phyloP scores from a whole-genome alignment of 2,329 filamentous ascomycete genomes.

The Talaromyces piceae region DNA sequence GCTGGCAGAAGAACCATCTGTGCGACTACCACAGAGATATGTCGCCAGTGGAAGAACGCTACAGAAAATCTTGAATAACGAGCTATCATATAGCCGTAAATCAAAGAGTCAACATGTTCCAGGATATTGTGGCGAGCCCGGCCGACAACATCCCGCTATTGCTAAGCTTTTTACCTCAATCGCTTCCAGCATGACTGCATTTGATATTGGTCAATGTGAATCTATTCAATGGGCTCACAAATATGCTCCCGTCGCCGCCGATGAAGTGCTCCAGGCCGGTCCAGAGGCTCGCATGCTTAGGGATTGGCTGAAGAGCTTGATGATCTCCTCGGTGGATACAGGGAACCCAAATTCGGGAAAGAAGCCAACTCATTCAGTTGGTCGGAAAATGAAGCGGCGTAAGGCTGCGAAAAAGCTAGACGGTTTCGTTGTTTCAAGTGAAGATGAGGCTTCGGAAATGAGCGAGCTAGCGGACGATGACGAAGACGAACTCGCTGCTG shows the following conservation, averaged over 20 bases:
- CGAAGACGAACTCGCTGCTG: conserved; percentile 35
- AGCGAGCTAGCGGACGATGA: conserved; percentile 61
- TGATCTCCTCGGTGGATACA: conserved; percentile 67
- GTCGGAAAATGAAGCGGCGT: conserved; percentile 51
- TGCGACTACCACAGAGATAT: conserved; percentile 24
- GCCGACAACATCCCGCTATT: conserved; percentile 50
- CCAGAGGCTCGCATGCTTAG: conserved; percentile 63
- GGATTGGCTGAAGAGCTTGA: conserved; percentile 72
- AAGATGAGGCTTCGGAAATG: conserved; percentile 64
- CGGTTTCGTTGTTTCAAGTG: conserved; percentile 71
- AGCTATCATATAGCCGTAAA: conserved; percentile 19
- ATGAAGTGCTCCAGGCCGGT: conserved; percentile 67
- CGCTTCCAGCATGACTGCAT: conserved; percentile 60
- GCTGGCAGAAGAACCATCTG: conserved; percentile 5
- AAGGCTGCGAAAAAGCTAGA: conserved; percentile 66
- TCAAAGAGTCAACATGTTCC: conserved; percentile 5
- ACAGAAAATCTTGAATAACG: conserved; percentile 21
- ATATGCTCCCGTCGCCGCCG: conserved; percentile 64
- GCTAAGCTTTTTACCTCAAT: conserved; percentile 54
- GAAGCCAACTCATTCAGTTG: conserved; percentile 17
- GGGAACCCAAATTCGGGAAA: conserved; percentile 34
- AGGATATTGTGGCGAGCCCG: conserved; percentile 6
- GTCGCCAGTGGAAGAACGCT: conserved; percentile 23
- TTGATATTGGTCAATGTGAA: conserved; percentile 73
- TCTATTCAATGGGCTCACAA: conserved; percentile 69